A percentile compares a stretch with the other conserved stretches of the same genome.
These are phyloP conservation scores for Strobilomyces confusus DNA, from an alignment of 768 basidiomycete genomes.

Conservation along the genomic window DNA sequence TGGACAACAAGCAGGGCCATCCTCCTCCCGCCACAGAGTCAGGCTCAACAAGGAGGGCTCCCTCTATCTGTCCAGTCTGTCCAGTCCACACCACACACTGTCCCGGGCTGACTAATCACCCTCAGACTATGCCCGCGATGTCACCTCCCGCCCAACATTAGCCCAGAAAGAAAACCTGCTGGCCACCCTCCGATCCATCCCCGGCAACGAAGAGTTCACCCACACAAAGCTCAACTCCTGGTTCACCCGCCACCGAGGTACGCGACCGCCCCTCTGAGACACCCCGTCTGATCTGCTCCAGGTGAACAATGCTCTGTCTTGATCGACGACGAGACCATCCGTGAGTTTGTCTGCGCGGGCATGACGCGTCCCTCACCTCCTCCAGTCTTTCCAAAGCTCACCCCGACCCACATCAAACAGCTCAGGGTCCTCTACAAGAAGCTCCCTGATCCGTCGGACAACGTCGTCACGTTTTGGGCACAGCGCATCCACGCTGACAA, in stretches of 20 bases:
- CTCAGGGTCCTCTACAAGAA: constrained; percentile 19
- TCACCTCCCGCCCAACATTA: constrained; percentile 12
- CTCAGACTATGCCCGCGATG: constrained; percentile 19
- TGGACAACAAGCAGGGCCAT: not conserved
- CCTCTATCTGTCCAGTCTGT: constrained; percentile 3
- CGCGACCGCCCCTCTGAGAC: too few relatives aligned
- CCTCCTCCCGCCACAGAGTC: not conserved
- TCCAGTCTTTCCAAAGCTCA: constrained; percentile 28
- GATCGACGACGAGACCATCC: constrained; percentile 25
- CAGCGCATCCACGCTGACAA: constrained; percentile 16
- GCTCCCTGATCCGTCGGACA: constrained; percentile 13
- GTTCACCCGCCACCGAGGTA: constrained; percentile 22
- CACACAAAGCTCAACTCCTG: constrained; percentile 16
- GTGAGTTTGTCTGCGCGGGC: constrained; percentile 14
- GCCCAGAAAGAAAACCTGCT: constrained; percentile 16
- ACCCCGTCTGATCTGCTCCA: not conserved
- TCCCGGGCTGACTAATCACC: not conserved
- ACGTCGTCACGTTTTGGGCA: constrained; percentile 28
- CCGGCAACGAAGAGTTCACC: constrained; percentile 21
- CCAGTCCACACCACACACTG: not conserved
- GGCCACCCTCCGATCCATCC: constrained; percentile 10
- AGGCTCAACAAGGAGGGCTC: constrained; percentile 10
- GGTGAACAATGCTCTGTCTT: not conserved
- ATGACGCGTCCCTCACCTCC: constrained; percentile 1
- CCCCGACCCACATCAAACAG: constrained; percentile 18